Base-by-base conservation (phyloP, 148 eudicot species). In the Amaranthus cruentus region DNA sequence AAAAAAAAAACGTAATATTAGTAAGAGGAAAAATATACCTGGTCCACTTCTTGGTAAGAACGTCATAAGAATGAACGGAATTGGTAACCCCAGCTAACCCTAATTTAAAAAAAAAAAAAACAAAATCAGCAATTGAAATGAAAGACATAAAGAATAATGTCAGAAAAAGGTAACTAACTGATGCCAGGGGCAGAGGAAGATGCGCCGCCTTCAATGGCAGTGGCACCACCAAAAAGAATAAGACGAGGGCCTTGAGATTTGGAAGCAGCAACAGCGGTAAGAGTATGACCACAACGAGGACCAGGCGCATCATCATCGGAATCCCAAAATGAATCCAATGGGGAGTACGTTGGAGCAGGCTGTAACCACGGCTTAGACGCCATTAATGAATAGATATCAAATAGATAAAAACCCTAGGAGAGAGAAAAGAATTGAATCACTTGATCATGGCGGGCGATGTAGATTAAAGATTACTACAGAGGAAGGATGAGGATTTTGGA, bases 81-180 rank as follows among this genome's bases (percentile, higher is more conserved):
- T 91, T 91, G 21, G 91, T 95, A 60, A 95, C 98, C 55, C 97
- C 93, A 84, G 90, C 97, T 71, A 95, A 78, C 86, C 96, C 98
- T 91, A 75, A 67, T 18, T 55, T 47, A 4, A 18, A 46, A n/a
- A 11, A 43, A 18, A 42, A 43, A 50, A 52, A 63, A 52, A 4
- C 55, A 58, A 71, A 66, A 42, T 14, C 11, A 6, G 44, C 18
- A 43, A 52, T 14, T 38, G 42, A 43, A 48, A n/a, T 15, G n/a
- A 59, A 47, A 6, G n/a, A 14, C 38, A 50, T 6, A 2, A 15
- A 43, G 38, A 43, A 43, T 43, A 43, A 63, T 4, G 60, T 7
- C 55, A 13, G 65, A 13, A 18, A 71, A 44, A 6, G 43, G 28
- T 50, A 8, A 18, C 15, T 43, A 81, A 89, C 91, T 77, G 75